Evolutionary conservation across 208 protist species (phyloP).

Genomic region (Leishmania tarentolae): DNA sequence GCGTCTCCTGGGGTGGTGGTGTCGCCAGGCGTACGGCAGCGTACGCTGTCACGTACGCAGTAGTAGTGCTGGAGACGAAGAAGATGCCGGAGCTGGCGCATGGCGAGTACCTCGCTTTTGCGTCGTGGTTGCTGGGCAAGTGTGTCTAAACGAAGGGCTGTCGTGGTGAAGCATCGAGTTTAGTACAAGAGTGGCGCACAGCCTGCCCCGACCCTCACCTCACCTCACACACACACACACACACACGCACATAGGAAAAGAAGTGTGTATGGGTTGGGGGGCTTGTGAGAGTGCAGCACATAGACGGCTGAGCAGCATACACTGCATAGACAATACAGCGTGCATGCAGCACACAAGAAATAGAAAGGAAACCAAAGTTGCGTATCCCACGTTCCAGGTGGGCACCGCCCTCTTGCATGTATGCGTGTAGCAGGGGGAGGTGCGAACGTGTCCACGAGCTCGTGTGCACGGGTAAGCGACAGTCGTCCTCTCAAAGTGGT

Average conservation of each 20-base stretch:
- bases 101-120: conserved; percentile 39
- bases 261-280: not conserved
- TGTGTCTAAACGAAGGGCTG: conserved; percentile 8
- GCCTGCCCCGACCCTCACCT: not conserved
- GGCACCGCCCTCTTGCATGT: not conserved
- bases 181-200: not conserved
- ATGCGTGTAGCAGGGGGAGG: not conserved
- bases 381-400: not conserved
- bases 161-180: not conserved
- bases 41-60: conserved; percentile 20
- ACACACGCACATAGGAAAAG: not conserved
- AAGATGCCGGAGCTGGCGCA: conserved; percentile 22
- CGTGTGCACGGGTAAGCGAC: not conserved
- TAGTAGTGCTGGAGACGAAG: conserved; percentile 26
- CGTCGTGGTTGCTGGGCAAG: conserved; percentile 51
- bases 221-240: not conserved
- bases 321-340: not conserved
- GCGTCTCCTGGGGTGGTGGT: not conserved
- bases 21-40: not conserved
- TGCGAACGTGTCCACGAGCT: not conserved
- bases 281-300: not conserved
- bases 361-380: not conserved
- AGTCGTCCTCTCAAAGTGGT: not conserved
- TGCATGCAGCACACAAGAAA: not conserved
- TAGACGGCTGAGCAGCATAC: not conserved